Evolutionary conservation across 805 yeast species (phyloP).

Genomic region (Candida orba): DNA sequence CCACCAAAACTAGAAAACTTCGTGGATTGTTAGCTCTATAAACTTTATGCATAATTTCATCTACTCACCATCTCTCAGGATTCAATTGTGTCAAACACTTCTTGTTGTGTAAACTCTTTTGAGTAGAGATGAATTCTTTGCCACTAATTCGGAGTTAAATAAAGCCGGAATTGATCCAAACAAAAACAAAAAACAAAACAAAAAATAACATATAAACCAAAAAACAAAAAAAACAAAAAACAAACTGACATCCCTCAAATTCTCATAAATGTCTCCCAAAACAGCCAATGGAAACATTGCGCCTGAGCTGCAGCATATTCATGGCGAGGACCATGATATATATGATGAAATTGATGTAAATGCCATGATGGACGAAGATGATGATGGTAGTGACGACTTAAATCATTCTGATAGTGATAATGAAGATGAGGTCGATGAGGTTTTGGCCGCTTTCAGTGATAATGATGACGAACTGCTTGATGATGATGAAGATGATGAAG

Average conservation of each 20-base stretch:
- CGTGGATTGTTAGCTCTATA: too few species aligned
- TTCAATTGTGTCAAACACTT: background rate
- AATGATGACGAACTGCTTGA: conserved; percentile 26
- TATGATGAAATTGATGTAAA: conserved; percentile 27
- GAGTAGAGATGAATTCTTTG: background rate
- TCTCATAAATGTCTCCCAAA: too few species aligned
- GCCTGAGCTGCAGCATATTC: conserved; percentile 4
- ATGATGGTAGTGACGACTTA: too few species aligned
- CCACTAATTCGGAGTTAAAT: background rate
- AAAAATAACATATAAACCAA: too few species aligned
- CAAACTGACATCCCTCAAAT: too few species aligned
- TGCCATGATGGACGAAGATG: conserved; percentile 15
- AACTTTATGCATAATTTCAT: too few species aligned
- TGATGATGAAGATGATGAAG: conserved; percentile 32
- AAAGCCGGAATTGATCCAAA: background rate
- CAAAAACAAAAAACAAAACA: background rate
- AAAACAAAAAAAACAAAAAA: too few species aligned
- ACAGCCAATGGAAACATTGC: background rate
- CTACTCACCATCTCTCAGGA: background rate
- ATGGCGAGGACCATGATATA: conserved; percentile 3
- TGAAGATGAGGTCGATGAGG: conserved; percentile 18
- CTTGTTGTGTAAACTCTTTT: background rate
- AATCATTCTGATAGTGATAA: conserved; percentile 2
- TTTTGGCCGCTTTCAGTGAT: conserved; percentile 30
- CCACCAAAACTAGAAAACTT: conserved; percentile 33